A percentile compares a stretch with the other conserved stretches of the same genome.
Conservation (phyloP, 495 filamentous ascomycete genomes). For the Penicillium coprophilum region DNA sequence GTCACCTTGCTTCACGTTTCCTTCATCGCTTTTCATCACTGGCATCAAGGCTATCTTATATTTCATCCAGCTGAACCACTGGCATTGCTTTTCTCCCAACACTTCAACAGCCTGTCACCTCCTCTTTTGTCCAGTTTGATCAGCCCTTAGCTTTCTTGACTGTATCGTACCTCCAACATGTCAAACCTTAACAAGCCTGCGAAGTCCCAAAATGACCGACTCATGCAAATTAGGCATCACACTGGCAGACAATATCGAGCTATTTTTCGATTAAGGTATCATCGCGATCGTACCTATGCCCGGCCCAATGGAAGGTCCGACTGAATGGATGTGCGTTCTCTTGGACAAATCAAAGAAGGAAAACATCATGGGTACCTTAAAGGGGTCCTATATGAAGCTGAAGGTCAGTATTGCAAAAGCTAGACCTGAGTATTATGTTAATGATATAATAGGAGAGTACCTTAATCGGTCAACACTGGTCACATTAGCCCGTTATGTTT, state of each 20-base stretch:
- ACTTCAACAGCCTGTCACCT: too few species aligned
- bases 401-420: background rate
- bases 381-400: background rate
- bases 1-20: too few species aligned
- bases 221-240: background rate
- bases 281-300: slow-evolving; percentile 12
- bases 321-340: slow-evolving; percentile 14
- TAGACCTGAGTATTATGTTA: background rate
- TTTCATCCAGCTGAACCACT: background rate
- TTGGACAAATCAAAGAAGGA: slow-evolving; percentile 14
- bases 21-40: too few species aligned
- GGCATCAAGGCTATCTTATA: too few species aligned
- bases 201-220: background rate
- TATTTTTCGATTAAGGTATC: slow-evolving; percentile 7
- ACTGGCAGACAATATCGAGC: background rate
- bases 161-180: background rate
- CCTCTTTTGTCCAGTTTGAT: too few species aligned
- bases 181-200: background rate
- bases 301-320: slow-evolving; percentile 3
- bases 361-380: background rate
- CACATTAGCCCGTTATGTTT: slow-evolving; percentile 20
- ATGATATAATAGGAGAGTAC: slow-evolving; percentile 5
- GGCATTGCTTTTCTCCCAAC: background rate
- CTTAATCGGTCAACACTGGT: slow-evolving; percentile 18
- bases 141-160: too few species aligned